Conservation (phyloP, 345 rosid species). For the Sisymbrium irio region DNA sequence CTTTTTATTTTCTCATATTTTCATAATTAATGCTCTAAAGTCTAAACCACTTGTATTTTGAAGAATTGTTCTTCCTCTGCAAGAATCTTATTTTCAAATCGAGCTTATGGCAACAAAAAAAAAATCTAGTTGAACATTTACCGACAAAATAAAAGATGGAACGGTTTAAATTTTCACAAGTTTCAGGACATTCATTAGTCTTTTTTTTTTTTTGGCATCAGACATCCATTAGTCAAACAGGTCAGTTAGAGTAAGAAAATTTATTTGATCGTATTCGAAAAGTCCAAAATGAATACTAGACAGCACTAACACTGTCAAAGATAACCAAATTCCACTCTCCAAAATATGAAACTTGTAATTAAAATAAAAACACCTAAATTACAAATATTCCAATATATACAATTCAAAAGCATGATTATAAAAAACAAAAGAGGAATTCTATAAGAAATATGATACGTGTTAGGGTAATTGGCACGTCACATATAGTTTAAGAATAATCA, state of each 20-base stretch:
- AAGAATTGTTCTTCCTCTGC: not conserved
- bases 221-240: not conserved
- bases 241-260: not conserved
- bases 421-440: not conserved
- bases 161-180: not conserved
- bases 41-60: not conserved
- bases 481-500: not conserved
- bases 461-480: not conserved
- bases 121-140: not conserved
- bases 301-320: not conserved
- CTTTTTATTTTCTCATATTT: not conserved
- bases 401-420: not conserved
- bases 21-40: not conserved
- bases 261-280: not conserved
- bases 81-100: not conserved
- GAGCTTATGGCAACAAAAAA: not conserved
- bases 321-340: not conserved
- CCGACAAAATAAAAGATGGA: not conserved
- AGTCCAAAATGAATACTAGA: not conserved
- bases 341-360: not conserved
- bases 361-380: not conserved
- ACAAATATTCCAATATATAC: not conserved
- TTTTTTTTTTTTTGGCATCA: no score
- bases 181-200: not conserved
- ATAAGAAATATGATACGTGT: not conserved